phyloP scores from a whole-genome alignment of 2,329 filamentous ascomycete genomes.

The Lasiodiplodia sp. region DNA sequence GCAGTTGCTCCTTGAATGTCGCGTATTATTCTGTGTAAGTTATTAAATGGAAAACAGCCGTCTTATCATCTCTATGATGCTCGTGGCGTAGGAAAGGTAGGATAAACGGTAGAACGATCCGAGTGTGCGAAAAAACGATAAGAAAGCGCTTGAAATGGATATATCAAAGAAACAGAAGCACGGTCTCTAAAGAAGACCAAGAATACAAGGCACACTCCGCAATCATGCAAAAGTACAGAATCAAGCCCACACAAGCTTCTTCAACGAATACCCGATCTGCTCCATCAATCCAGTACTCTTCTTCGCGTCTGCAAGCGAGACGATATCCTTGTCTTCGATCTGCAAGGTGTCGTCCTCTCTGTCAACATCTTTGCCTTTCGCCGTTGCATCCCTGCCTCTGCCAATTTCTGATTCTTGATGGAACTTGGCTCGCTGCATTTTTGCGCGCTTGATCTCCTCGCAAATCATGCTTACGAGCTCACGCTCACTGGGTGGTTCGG shows the following conservation, averaged over 20 bases:
- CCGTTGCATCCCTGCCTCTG: slow-evolving; percentile 52
- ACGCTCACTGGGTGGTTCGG: slow-evolving; percentile 52
- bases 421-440: slow-evolving; percentile 51
- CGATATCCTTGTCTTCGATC: slow-evolving; percentile 72
- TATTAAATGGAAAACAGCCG: background rate
- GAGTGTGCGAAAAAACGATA: background rate
- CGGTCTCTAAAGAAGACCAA: background rate
- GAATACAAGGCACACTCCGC: background rate
- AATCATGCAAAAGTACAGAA: background rate
- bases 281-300: slow-evolving; percentile 86
- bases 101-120: background rate
- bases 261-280: slow-evolving; percentile 85
- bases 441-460: slow-evolving; percentile 76
- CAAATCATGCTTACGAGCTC: slow-evolving; percentile 72
- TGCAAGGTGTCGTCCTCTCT: slow-evolving; percentile 38
- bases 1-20: background rate
- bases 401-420: slow-evolving; percentile 39
- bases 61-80: slow-evolving; percentile 23
- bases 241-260: slow-evolving; percentile 87
- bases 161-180: slow-evolving; percentile 13
- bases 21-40: background rate
- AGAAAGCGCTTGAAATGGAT: slow-evolving; percentile 6
- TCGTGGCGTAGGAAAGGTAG: background rate
- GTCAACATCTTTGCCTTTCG: slow-evolving; percentile 36
- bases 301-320: slow-evolving; percentile 84